These are phyloP conservation scores for Cylindricascospora bacillispora DNA, from an alignment of 1,139 yeast genomes.

Conservation along the genomic window DNA sequence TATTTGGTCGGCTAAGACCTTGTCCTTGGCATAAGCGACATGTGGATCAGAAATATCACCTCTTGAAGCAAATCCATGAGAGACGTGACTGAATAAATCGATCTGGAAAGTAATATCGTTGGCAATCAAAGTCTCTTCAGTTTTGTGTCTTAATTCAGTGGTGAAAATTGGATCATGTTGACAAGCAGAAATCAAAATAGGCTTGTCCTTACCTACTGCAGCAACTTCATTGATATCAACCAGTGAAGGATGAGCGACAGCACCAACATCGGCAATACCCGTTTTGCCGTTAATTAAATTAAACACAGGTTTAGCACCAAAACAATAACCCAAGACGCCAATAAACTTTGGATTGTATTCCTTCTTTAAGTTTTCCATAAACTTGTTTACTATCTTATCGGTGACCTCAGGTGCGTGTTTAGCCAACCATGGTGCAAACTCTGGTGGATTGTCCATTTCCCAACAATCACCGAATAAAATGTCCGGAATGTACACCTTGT, in stretches of 20 bases:
- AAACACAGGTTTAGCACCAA: constrained; percentile 61
- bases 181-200: constrained; percentile 60
- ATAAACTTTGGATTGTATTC: constrained; percentile 40
- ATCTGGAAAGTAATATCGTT: constrained; percentile 43
- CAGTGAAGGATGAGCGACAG: constrained; percentile 72
- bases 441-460: constrained; percentile 21
- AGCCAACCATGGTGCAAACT: constrained; percentile 38
- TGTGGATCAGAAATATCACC: constrained; percentile 51
- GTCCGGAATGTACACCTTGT: constrained; percentile 62
- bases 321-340: constrained; percentile 69
- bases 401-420: constrained; percentile 41
- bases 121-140: constrained; percentile 45
- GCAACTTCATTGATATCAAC: constrained; percentile 52
- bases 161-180: constrained; percentile 54
- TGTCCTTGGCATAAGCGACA: constrained; percentile 57
- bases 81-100: constrained; percentile 45
- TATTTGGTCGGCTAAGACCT: constrained; percentile 47
- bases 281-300: constrained; percentile 36
- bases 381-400: constrained; percentile 31
- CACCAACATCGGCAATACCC: constrained; percentile 46
- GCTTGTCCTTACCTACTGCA: constrained; percentile 36
- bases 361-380: constrained; percentile 31
- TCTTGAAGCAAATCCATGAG: constrained; percentile 67
- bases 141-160: constrained; percentile 43
- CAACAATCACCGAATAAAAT: constrained; percentile 45